Evolutionary conservation across 169 alveolate species (phyloP), one percentile per base, ranked within the genome.

Genomic region (Babesia gibsoni): DNA sequence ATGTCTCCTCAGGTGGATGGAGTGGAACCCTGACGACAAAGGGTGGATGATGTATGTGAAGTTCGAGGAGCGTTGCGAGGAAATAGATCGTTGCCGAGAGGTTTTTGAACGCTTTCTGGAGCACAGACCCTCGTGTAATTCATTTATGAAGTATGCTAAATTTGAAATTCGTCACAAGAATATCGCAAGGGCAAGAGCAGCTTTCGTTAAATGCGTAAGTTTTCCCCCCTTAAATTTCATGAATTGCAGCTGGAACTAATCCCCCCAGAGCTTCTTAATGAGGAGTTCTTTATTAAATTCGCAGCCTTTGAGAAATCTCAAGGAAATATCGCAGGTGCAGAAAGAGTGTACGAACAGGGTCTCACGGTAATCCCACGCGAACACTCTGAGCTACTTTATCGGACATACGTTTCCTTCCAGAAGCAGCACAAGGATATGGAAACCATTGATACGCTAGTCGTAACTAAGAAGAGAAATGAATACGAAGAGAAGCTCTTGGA

Each of bases 61-160:
- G 80, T 98, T 97, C 89, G 99, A 97, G 82, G 99, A 97, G 82
- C 92, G 99, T 66, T 92, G 98, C 95, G 96, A 95, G 25, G 99
- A 98, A 57, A 83, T 92, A 48, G 97, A 95, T 12, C 89, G 94
- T 37, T 93, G 98, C n/a, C 82, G 99, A 74, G 84, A 81, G 37
- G 84, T 97, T 3, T 89, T 94, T 45, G 97, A 94, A 33, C 75
- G 93, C 68, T 91, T 90, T 82, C 89, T 97, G 75, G 96, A 95
- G 52, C 89, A 78, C 52, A 82, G 92, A n/a, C 99, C 99, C 30
- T 83, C 88, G 39, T 90, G 94, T 23, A 88, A 73, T 61, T 88
- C 97, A 20, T 98, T 94, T 84, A 68, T 96, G 64, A 93, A 92
- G 81, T 96, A 95, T 23, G 97, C 97, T 30, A 98, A 93, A 82